These are phyloP conservation scores for Parsonsia alboflavescens DNA, from an alignment of 257 asterid species.

Conservation along the genomic window DNA sequence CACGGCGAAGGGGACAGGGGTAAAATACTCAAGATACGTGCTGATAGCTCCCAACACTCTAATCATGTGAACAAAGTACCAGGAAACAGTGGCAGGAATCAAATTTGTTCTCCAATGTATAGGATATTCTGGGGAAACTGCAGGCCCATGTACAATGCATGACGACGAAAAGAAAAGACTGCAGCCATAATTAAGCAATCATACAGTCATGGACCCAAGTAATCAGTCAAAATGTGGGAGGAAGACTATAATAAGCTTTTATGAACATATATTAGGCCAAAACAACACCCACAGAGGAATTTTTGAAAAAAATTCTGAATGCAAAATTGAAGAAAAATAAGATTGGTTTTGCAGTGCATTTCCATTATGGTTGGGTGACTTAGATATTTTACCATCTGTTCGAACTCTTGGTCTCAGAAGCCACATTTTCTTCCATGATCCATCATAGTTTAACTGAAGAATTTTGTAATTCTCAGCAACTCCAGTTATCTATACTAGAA, in stretches of 20 bases:
- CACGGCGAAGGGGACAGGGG: background rate
- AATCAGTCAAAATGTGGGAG: background rate
- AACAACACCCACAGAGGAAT: no score
- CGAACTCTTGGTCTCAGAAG: constrained; percentile 89
- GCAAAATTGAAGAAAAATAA: no score
- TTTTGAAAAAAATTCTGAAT: no score
- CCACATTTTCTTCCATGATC: constrained; percentile 99
- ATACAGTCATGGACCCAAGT: background rate
- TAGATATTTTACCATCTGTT: constrained; percentile 61
- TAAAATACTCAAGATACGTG: background rate
- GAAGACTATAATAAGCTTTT: background rate
- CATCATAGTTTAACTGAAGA: constrained; percentile 60
- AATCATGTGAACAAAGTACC: background rate
- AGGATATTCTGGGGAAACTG: background rate
- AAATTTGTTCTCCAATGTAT: no score
- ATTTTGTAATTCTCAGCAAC: constrained; percentile 63
- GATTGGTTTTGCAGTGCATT: no score
- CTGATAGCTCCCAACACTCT: background rate
- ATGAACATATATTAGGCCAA: no score
- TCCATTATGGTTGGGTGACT: no score
- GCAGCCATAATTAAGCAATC: no score
- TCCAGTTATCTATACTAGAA: constrained; percentile 47
- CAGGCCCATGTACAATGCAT: no score
- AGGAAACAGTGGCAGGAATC: background rate
- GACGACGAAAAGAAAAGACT: no score